Base-by-base conservation (phyloP, 2,329 filamentous ascomycete genomes). In the Cordyceps fumosorosea region DNA sequence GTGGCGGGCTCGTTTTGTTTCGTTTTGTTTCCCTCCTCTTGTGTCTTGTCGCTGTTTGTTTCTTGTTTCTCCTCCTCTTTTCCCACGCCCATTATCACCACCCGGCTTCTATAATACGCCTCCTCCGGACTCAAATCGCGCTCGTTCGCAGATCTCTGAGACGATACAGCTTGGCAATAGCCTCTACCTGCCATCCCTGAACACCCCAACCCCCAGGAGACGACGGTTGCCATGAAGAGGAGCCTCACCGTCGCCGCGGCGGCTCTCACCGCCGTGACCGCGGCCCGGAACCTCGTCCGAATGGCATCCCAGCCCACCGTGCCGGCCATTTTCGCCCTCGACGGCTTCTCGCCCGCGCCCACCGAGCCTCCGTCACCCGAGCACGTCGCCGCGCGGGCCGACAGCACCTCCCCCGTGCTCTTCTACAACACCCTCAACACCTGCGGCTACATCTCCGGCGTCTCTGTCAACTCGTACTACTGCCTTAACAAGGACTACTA, bases 341-440 rank as follows among this genome's bases (percentile, higher is more conserved):
- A 56, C 22, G 60, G 60, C 54, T 62, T 62, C 54, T 52, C 60
- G n/a, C 60, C 60, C 5, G 22, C 26, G 16, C 53, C 60, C 5
- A 62, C 60, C 22, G 20, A 45, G 10, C 60, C 60, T 20, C 60
- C 56, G 16, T 6, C 75, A 7, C 76, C 78, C 3, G 69, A 60
- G 64, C 14, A 60, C 74, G 32, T 68, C 70, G n/a, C 72, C 74
- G 20, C 66, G 76, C 14, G 69, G 65, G n/a, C 66, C 65, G 62
- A 64, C 65, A 56, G 70, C 37, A 69, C 70, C 22, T 68, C 65
- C 20, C 56, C 64, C n/a, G 26, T 52, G 18, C 54, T 78, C 32
- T 72, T 80, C n/a, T 67, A 79, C 60, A 80, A 75, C 12, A 77
- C 78, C 1, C 79, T 82, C 66, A 80, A 80, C 64, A 81, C 78